Evolutionary conservation across 2,329 filamentous ascomycete genomes (phyloP).

Genomic region (Penicillium sp.): DNA sequence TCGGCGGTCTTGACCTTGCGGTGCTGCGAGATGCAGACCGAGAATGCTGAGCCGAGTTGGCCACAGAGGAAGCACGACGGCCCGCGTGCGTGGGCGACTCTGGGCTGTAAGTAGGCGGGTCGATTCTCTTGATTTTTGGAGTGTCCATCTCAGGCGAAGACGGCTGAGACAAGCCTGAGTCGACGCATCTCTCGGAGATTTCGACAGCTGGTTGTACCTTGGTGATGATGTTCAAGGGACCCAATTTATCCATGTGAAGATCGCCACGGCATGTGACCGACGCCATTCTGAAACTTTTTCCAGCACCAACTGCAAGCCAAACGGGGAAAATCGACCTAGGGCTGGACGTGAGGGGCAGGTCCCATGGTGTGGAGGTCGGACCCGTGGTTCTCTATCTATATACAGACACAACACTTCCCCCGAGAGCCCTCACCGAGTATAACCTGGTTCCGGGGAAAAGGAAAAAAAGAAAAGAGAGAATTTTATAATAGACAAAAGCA

Average conservation of each 20-base stretch:
- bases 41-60: slow-evolving; percentile 23
- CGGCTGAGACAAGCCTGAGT: background rate
- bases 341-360: slow-evolving; percentile 14
- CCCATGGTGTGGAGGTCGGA: slow-evolving; percentile 4
- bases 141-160: slow-evolving; percentile 17
- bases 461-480: background rate
- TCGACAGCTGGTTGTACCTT: slow-evolving; percentile 16
- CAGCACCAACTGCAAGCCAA: background rate
- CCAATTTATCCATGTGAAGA: slow-evolving; percentile 13
- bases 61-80: slow-evolving; percentile 25
- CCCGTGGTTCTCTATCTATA: background rate
- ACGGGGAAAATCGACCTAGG: slow-evolving; percentile 16
- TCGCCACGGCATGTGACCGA: slow-evolving; percentile 31
- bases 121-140: slow-evolving; percentile 14
- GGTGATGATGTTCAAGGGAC: slow-evolving; percentile 8
- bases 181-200: slow-evolving; percentile 10
- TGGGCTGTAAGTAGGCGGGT: slow-evolving; percentile 9
- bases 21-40: slow-evolving; percentile 38
- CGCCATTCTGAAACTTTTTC: slow-evolving; percentile 12
- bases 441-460: background rate
- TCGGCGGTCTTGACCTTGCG: slow-evolving; percentile 27
- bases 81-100: slow-evolving; percentile 13
- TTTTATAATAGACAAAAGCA: background rate
- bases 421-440: background rate
- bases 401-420: background rate